Conservation (phyloP, 129 eudicot genomes). For the Lonicera japonica region DNA sequence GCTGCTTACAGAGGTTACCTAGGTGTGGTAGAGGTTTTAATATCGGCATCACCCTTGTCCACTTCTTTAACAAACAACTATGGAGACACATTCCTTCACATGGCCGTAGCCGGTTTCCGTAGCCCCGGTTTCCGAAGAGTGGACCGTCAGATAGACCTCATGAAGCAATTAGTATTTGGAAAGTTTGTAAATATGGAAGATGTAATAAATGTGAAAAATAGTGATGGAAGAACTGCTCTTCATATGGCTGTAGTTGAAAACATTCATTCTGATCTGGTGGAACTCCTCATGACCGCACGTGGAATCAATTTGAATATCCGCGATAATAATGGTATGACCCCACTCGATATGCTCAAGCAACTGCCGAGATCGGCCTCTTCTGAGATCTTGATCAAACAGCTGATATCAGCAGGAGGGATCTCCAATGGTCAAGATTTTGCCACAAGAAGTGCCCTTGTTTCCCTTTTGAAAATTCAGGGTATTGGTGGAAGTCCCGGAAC, state of each 20-base stretch:
- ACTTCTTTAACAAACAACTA: constrained; percentile 40
- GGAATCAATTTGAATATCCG: constrained; percentile 48
- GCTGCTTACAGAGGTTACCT: constrained; percentile 80
- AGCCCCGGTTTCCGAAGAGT: constrained; percentile 70
- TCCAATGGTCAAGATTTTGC: constrained; percentile 36
- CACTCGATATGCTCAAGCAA: constrained; percentile 73
- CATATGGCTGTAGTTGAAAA: constrained; percentile 73
- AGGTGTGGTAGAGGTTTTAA: constrained; percentile 38
- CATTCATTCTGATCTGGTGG: constrained; percentile 62
- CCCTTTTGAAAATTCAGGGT: constrained; percentile 54
- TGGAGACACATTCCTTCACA: constrained; percentile 85
- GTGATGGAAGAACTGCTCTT: constrained; percentile 80
- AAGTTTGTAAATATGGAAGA: constrained; percentile 37
- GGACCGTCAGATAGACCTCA: constrained; percentile 67
- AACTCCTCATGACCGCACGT: constrained; percentile 57
- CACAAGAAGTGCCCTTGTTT: constrained; percentile 47
- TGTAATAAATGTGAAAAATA: constrained; percentile 47
- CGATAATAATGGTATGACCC: constrained; percentile 63
- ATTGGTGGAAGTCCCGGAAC: constrained; percentile 84
- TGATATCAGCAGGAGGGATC: constrained; percentile 73
- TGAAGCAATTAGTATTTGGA: constrained; percentile 45
- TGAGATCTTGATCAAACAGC: constrained; percentile 54
- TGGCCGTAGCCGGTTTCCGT: constrained; percentile 71
- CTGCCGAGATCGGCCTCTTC: constrained; percentile 58
- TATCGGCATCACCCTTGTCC: constrained; percentile 37